These are phyloP conservation scores for Salvia rosmarinus DNA, from an alignment of 257 asterid species.

Conservation along the genomic window DNA sequence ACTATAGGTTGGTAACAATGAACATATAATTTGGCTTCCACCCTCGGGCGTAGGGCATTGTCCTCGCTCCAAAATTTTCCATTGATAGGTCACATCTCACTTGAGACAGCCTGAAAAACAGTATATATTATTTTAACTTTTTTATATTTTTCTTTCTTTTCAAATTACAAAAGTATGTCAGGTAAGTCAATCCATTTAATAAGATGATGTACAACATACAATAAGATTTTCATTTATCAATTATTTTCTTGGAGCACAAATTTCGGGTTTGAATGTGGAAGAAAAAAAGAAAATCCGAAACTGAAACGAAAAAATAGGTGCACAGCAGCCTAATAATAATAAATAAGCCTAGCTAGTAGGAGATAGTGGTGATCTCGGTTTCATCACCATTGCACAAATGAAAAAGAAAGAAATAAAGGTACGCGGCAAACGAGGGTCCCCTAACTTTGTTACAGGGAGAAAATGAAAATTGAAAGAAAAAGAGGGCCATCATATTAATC, in stretches of 20 bases:
- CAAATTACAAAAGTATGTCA: not conserved
- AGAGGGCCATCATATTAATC: conserved; percentile 5
- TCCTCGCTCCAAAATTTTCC: conserved; percentile 18
- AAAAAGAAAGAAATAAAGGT: not conserved
- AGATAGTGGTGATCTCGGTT: conserved; percentile 34
- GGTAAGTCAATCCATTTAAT: conserved; percentile 6
- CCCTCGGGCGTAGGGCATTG: conserved; percentile 33
- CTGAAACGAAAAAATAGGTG: not conserved
- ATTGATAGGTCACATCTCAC: conserved; percentile 37
- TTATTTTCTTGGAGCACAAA: not conserved
- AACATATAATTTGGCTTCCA: conserved; percentile 27
- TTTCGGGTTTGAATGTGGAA: not conserved
- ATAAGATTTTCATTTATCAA: not conserved
- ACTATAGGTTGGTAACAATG: not conserved
- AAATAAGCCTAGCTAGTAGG: conserved; percentile 6
- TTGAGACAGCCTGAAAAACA: conserved; percentile 23
- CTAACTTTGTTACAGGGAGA: conserved; percentile 15
- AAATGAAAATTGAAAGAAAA: not conserved
- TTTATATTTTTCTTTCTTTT: not conserved
- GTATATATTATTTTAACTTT: not conserved
- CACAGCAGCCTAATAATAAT: not conserved
- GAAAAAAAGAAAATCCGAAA: not conserved
- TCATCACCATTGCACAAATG: conserved; percentile 31
- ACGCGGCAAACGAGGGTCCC: conserved; percentile 50
- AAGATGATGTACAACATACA: not conserved